Evolutionary conservation across 495 filamentous ascomycete species (phyloP).

Genomic region (Cercophora samala): DNA sequence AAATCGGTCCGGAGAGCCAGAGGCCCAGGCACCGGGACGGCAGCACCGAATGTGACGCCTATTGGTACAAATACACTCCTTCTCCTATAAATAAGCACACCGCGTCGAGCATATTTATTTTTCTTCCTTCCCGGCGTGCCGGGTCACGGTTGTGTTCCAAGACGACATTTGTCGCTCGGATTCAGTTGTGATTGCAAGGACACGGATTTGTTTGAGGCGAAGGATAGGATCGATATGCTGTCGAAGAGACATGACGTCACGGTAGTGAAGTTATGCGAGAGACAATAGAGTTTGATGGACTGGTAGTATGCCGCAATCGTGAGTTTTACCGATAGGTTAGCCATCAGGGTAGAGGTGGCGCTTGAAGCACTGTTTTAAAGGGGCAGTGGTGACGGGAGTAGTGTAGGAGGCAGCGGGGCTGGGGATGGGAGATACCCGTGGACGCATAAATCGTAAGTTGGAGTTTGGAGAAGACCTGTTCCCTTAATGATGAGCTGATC

Average conservation of each 20-base stretch:
- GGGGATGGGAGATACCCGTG: neutral
- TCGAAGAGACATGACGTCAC: neutral
- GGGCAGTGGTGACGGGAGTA: too few species aligned
- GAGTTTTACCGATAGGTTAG: neutral
- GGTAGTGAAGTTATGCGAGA: neutral
- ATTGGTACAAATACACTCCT: neutral
- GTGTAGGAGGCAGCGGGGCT: neutral
- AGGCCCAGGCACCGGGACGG: conserved; percentile 3
- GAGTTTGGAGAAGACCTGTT: neutral
- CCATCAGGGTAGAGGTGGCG: neutral
- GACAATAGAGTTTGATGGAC: neutral
- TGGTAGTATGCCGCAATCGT: neutral
- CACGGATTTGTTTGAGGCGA: too few species aligned
- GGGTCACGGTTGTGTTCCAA: neutral
- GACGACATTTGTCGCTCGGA: neutral
- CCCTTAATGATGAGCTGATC: neutral
- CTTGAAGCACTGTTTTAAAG: neutral
- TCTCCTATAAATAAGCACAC: conserved; percentile 8
- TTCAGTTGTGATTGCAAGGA: too few species aligned
- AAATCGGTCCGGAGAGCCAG: neutral
- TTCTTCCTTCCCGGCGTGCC: neutral
- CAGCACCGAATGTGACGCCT: neutral
- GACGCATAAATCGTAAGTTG: neutral
- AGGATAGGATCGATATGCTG: neutral
- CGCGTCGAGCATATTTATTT: neutral